phyloP scores from a whole-genome alignment of 352 stramenopile species.

The Plasmopara viticola region DNA sequence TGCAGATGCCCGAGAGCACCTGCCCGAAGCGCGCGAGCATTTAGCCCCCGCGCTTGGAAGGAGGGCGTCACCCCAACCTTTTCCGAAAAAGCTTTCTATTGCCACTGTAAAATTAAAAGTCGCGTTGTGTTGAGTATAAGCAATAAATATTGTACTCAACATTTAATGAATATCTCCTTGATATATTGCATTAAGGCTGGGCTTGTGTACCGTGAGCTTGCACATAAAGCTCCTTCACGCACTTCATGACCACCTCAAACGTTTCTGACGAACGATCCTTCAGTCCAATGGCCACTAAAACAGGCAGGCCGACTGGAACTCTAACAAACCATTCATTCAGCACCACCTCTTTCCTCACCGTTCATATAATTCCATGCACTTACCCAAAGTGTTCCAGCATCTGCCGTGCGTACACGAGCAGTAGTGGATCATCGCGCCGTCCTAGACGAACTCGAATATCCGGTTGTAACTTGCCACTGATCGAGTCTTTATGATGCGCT shows the following conservation, averaged over 20 bases:
- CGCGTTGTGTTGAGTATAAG: no score
- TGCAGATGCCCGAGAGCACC: no score
- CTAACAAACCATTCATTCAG: constrained; percentile 21
- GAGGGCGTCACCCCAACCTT: no score
- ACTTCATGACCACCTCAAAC: constrained; percentile 74
- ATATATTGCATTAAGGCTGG: constrained; percentile 5
- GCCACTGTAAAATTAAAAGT: no score
- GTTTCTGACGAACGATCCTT: constrained; percentile 69
- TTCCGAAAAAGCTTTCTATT: no score
- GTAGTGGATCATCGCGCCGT: constrained; percentile 68
- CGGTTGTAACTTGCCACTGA: constrained; percentile 70
- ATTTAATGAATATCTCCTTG: no score
- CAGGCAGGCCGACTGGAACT: constrained; percentile 49
- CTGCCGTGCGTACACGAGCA: constrained; percentile 78
- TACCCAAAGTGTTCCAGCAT: constrained; percentile 84
- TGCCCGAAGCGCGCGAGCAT: no score
- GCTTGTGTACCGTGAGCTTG: constrained; percentile 18
- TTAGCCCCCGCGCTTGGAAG: no score
- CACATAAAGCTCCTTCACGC: constrained; percentile 39
- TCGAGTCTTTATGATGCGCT: constrained; percentile 63
- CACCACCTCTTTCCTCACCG: neutral
- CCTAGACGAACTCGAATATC: constrained; percentile 76
- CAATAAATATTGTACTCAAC: no score
- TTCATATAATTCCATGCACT: constrained; percentile 3
- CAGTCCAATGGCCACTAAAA: constrained; percentile 68